Evolutionary conservation across 2,329 filamentous ascomycete genomes (phyloP), one percentile per base, ranked within the genome.

Genomic region (Aspergillus brunneoviolaceus): DNA sequence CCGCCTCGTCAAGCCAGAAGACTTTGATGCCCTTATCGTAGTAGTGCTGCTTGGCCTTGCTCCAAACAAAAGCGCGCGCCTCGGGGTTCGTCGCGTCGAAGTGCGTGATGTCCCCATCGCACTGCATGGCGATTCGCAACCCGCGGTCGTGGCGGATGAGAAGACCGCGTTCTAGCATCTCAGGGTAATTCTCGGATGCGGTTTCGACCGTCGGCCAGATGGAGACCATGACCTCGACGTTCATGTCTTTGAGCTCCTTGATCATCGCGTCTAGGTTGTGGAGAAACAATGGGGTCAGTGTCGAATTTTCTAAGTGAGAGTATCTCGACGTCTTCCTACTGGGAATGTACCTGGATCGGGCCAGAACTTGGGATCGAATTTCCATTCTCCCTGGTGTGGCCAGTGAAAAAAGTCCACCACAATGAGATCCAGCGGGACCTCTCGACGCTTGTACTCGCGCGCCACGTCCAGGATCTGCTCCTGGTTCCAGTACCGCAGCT

Each of bases 1-100:
- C 87, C 0, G 87, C 87, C 69, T 89, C 87, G 64, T 90, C 87
- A 0, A 89, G 80, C 87, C 87, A 89, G 72, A 89, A 89, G 0
- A 84, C 73, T 60, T 82, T 81, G 71, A 89, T 85, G 2, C 87
- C 87, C 57, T 83, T 84, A 52, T 80, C 72, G 65, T 83, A 84
- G 74, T 89, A 89, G 69, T 89, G 86, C 56, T 81, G 65, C 69
- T 84, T 86, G 0, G 77, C 82, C 57, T 82, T 84, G 1, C 75
- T 69, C 87, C 87, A 90, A 2, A 89, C 77, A 49, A 82, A 89
- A 1, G 78, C 67, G 2, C 86, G 78, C 0, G 87, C 81, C 14
- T 75, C 81, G 0, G 87, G 85, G 63, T 88, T 87, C 0, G 87
- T 90, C 1, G 85, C 79, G 69, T 89, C 87, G 55, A 85, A 87